Evolutionary conservation across 2,329 filamentous ascomycete species (phyloP).

Genomic region (Cercospora sojina): DNA sequence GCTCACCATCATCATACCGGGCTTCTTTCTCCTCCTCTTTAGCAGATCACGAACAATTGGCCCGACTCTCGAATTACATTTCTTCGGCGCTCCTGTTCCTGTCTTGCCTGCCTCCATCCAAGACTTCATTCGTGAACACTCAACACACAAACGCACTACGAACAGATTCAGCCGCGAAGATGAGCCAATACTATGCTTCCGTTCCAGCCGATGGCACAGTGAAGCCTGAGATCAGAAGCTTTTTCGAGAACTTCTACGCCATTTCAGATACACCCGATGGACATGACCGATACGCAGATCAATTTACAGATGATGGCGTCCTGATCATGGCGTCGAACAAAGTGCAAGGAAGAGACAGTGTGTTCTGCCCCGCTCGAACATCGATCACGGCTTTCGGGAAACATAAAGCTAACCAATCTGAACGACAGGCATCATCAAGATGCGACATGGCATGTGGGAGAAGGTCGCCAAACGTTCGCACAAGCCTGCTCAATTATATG

Average conservation of each 20-base stretch:
- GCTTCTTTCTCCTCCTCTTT: neutral
- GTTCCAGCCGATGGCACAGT: conserved; percentile 35
- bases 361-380: conserved; percentile 5
- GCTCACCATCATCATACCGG: neutral
- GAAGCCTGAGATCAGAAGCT: conserved; percentile 44
- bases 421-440: conserved; percentile 49
- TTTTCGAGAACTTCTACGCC: conserved; percentile 50
- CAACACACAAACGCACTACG: neutral
- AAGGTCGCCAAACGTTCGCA: conserved; percentile 51
- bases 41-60: neutral
- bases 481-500: conserved; percentile 50
- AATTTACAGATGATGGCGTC: conserved; percentile 51
- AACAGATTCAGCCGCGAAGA: conserved; percentile 10
- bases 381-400: neutral
- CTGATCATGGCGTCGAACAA: conserved; percentile 55
- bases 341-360: conserved; percentile 48
- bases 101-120: neutral
- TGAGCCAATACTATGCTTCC: conserved; percentile 37
- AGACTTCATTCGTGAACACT: neutral
- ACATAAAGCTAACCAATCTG: neutral
- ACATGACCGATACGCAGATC: conserved; percentile 50
- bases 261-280: conserved; percentile 49
- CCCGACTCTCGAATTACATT: neutral
- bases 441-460: conserved; percentile 56
- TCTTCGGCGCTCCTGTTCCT: neutral